Percentiles rank a stretch among this genome's conserved stretches.
Conservation (phyloP, 257 asterid species). For the Solanum neorickii region DNA sequence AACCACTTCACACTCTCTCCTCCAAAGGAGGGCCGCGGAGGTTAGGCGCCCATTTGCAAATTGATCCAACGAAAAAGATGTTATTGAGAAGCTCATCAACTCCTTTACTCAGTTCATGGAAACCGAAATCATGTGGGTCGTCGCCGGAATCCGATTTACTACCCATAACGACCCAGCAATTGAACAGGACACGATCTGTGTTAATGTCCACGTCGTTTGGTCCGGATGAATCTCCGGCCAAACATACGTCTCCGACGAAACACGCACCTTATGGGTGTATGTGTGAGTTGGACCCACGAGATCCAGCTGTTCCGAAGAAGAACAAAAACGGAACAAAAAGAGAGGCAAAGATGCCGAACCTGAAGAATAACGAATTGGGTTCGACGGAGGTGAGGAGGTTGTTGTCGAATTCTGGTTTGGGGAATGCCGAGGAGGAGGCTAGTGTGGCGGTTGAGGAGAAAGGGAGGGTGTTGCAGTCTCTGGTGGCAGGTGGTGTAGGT, state of each 20-base stretch:
- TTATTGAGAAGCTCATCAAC: constrained; percentile 7
- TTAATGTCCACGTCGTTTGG: not conserved
- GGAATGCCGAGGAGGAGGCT: constrained; percentile 11
- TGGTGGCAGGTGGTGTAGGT: constrained; percentile 2
- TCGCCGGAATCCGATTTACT: constrained; percentile 2
- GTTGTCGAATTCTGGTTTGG: constrained; percentile 14
- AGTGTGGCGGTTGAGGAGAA: constrained; percentile 7
- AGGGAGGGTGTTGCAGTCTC: constrained; percentile 21
- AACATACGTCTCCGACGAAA: not conserved
- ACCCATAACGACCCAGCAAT: not conserved
- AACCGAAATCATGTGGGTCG: not conserved
- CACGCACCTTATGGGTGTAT: not conserved
- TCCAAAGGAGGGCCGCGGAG: not conserved
- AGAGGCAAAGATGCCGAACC: not conserved
- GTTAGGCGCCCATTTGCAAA: not conserved
- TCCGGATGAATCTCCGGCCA: not conserved
- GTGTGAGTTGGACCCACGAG: not conserved
- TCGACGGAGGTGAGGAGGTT: not conserved
- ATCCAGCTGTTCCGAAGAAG: not conserved
- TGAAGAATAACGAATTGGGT: not conserved
- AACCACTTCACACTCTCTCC: not conserved
- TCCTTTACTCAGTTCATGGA: constrained; percentile 1
- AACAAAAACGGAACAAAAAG: not conserved
- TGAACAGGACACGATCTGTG: not conserved
- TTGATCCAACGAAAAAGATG: not conserved